Percentiles rank a stretch among this genome's conserved stretches.
These are phyloP conservation scores for Fusarium neocosmosporiellum DNA, from an alignment of 2,329 filamentous ascomycete genomes.

Conservation along the genomic window DNA sequence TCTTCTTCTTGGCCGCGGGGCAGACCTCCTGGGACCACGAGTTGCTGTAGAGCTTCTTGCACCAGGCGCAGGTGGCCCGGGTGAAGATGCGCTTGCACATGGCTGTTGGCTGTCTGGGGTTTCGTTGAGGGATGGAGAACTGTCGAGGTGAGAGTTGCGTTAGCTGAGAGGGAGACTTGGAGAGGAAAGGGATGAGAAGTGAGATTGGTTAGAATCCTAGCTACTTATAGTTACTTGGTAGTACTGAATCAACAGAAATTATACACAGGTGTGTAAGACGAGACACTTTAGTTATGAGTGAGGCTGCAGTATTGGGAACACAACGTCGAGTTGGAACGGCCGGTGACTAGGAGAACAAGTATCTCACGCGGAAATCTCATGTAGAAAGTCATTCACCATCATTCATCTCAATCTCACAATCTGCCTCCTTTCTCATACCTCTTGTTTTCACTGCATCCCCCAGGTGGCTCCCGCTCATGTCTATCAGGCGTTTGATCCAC, in stretches of 20 bases:
- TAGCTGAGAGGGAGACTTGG: background rate
- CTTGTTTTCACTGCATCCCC: background rate
- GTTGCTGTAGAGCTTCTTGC: background rate
- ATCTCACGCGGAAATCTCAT: background rate
- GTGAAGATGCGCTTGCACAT: background rate
- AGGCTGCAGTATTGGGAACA: background rate
- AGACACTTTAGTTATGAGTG: background rate
- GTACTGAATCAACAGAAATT: background rate
- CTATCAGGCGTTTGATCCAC: background rate
- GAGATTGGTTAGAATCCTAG: background rate
- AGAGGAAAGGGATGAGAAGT: background rate
- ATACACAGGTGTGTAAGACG: background rate
- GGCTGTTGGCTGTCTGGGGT: background rate
- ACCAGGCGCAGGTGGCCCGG: background rate
- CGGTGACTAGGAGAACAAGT: background rate
- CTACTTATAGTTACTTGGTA: background rate
- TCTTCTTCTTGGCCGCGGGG: background rate
- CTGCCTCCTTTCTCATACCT: background rate
- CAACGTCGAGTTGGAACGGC: background rate
- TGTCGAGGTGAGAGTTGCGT: background rate
- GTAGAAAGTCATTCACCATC: background rate
- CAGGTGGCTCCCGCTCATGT: background rate
- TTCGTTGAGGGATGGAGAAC: background rate
- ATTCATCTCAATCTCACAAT: background rate
- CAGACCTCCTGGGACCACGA: background rate